Conservation (phyloP, 176 grass and related monocot species). For the Echinochloa phyllopogon region DNA sequence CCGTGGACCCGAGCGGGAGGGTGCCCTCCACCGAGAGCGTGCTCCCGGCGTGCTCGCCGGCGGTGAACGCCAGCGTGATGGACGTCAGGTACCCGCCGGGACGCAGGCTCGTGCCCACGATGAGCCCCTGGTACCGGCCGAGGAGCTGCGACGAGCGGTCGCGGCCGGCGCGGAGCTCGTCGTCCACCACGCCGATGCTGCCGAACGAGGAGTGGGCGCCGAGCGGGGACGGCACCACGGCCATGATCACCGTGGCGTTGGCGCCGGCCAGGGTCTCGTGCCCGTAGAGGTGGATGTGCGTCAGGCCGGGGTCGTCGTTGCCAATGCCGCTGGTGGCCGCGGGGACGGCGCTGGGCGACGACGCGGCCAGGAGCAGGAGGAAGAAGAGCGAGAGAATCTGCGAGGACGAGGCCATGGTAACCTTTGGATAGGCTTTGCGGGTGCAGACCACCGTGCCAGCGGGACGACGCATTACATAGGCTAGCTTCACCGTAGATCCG, state of each 20-base stretch:
- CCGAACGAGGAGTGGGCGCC: too few relatives aligned
- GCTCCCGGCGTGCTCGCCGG: neutral
- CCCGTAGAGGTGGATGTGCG: constrained; percentile 31
- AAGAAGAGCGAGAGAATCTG: neutral
- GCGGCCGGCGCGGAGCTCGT: neutral
- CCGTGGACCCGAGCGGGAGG: neutral
- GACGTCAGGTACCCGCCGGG: neutral
- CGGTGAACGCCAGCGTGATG: neutral
- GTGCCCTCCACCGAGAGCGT: neutral
- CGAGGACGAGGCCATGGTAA: too few relatives aligned
- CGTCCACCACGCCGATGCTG: constrained; percentile 11
- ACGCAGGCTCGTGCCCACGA: neutral
- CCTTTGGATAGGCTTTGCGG: too few relatives aligned
- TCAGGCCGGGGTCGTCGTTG: neutral
- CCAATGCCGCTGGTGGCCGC: neutral
- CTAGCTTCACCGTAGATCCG: too few relatives aligned
- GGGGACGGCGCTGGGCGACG: neutral
- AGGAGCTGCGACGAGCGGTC: neutral
- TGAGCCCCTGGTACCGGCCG: neutral
- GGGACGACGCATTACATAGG: too few relatives aligned
- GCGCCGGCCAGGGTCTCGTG: constrained; percentile 25
- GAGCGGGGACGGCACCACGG: too few relatives aligned
- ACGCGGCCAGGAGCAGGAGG: neutral
- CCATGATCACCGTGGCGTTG: too few relatives aligned
- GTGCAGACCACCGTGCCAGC: too few relatives aligned